Evolutionary conservation across 768 basidiomycete genomes (phyloP), one percentile per base, ranked within the genome.

Genomic region (Trametes maxima): DNA sequence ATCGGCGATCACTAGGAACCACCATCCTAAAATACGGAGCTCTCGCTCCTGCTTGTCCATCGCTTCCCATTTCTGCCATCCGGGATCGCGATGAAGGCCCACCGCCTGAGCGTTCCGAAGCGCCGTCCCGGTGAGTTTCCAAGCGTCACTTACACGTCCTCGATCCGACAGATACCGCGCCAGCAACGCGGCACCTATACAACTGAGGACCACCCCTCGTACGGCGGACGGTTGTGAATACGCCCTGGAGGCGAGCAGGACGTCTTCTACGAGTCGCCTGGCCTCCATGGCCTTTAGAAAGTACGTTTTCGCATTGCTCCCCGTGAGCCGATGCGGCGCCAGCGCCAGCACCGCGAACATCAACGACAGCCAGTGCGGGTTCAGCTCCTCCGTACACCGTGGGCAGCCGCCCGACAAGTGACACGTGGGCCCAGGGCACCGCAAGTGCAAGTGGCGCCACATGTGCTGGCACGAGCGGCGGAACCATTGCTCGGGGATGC

Each of bases 401-500:
- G 63, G 21, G 54, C 70, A 71, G 6, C 59, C 63, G 59, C 69
- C 71, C 7, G 50, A 65, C 22, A 69, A 67, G 49, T 75, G 70
- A 54, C 70, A 71, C 10, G 57, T 37, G 14, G 16, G 17, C 28
- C 62, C 65, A 0, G 59, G 59, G n/a, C 57, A 66, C 45, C 67
- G 68, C 22, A 59, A 19, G 40, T 76, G 74, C 21, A 83, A 56
- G 36, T 73, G 72, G n/a, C 62, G 69, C 81, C 80, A 83, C 82
- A 82, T 84, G 50, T 75, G 74, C 24, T 70, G 61, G 52, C 76
- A 78, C 2, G 77, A 72, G n/a, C 69, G 62, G 40, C 70, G 73
- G 66, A 84, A 81, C 80, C 81, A 83, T 21, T 71, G 66, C 64
- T 82, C 78, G 6, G 82, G 80, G 25, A 84, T 77, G 12, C 81